phyloP scores from a whole-genome alignment of 2,329 filamentous ascomycete genomes.

The Endothia cerciana region DNA sequence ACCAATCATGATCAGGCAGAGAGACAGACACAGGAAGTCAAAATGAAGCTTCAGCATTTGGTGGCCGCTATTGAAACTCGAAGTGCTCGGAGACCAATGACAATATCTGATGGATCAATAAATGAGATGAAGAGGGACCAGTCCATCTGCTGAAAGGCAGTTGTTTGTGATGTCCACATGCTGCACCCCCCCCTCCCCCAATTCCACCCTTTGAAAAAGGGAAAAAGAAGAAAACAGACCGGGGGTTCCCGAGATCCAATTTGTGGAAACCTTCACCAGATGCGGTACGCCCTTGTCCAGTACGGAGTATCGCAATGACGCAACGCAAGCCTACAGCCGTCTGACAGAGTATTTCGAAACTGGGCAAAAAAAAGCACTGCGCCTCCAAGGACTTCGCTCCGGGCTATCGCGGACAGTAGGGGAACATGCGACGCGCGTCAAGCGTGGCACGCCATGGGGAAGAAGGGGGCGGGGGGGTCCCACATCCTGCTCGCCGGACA shows the following conservation, averaged over 20 bases:
- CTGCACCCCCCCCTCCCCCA: too few species aligned
- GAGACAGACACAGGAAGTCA: slow-evolving; percentile 13
- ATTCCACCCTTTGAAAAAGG: not conserved
- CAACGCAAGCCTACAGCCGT: too few species aligned
- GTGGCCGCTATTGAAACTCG: slow-evolving; percentile 17
- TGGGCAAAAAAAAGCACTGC: not conserved
- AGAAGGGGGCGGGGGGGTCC: not conserved
- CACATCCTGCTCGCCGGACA: too few species aligned
- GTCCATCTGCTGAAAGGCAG: slow-evolving; percentile 11
- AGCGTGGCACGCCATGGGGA: not conserved
- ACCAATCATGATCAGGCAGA: slow-evolving; percentile 16
- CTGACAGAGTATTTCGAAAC: not conserved
- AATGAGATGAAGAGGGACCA: slow-evolving; percentile 19
- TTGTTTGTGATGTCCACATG: not conserved
- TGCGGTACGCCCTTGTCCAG: too few species aligned
- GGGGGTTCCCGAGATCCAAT: not conserved
- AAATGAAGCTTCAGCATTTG: slow-evolving; percentile 16
- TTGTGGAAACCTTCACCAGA: not conserved
- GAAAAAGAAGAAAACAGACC: not conserved
- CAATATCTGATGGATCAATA: slow-evolving; percentile 26
- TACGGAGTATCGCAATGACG: too few species aligned
- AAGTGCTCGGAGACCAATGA: slow-evolving; percentile 23
- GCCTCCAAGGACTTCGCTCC: not conserved
- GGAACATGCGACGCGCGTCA: slow-evolving; percentile 3
- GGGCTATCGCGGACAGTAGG: not conserved